Conservation (phyloP, 352 stramenopile species). For the Phytophthora lateralis region DNA sequence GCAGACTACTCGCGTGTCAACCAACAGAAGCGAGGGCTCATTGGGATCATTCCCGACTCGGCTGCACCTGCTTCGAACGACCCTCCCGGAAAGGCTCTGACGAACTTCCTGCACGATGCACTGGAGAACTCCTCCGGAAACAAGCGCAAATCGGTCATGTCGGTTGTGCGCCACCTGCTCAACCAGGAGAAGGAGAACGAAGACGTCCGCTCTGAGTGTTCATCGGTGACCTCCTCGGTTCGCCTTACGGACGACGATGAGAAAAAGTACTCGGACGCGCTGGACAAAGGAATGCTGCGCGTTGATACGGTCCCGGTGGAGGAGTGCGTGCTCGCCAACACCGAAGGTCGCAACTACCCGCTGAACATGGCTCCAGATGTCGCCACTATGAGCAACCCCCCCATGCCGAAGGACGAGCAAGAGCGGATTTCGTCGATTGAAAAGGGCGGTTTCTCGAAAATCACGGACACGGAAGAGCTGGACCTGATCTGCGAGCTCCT, state of each 20-base stretch:
- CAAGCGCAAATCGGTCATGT: constrained; percentile 54
- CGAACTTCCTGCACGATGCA: constrained; percentile 36
- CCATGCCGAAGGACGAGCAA: constrained; percentile 47
- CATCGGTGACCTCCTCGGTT: constrained; percentile 18
- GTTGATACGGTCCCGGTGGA: constrained; percentile 37
- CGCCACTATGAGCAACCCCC: constrained; percentile 26
- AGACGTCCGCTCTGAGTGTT: constrained; percentile 25
- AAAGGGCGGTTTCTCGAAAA: constrained; percentile 40
- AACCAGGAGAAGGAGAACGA: constrained; percentile 42
- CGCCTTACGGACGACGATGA: constrained; percentile 33
- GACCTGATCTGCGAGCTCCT: constrained; percentile 66
- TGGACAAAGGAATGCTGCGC: constrained; percentile 38
- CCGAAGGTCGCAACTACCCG: constrained; percentile 45
- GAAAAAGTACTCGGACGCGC: constrained; percentile 36
- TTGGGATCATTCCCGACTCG: constrained; percentile 30
- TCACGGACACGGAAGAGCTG: constrained; percentile 60
- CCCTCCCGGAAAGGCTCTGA: constrained; percentile 30
- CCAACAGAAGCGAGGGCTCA: constrained; percentile 29
- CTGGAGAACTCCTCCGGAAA: constrained; percentile 35
- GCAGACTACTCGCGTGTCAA: constrained; percentile 56
- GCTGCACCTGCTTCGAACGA: constrained; percentile 14
- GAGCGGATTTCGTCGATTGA: constrained; percentile 46
- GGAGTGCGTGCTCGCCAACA: constrained; percentile 41
- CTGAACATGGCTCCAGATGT: constrained; percentile 34
- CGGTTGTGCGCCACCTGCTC: constrained; percentile 62